Evolutionary conservation across 225 moss, liverwort and hornwort species (phyloP), one percentile per base, ranked within the genome.

Genomic region (Physcomitrium patens): DNA sequence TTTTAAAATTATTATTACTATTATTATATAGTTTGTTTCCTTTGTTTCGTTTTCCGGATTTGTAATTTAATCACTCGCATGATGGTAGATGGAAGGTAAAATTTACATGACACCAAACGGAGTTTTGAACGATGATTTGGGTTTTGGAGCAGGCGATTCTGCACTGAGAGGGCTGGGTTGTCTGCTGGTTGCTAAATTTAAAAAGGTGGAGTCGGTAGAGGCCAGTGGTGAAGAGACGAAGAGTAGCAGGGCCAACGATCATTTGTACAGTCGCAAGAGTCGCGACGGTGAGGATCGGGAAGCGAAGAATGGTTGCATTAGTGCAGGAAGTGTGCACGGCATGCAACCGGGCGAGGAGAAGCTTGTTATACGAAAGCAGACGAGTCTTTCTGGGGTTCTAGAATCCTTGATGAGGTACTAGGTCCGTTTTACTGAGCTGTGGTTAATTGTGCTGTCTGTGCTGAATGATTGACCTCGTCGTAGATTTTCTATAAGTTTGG

Each of bases 361-460:
- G 55, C 59, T 75, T 74, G 84, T 74, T 69, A 52, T 69, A 80
- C 75, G 71, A 54, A 80, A 79, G 70, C 82, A 78, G 79, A 63
- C 80, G 45, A 80, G 67, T 78, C 82, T 87, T 77, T 79, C 82
- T 58, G 82, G 72, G 75, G 80, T 87, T 69, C 72, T 87, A 85
- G 80, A 82, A 55, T 87, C 85, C 62, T 75, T 87, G 69, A 85
- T 87, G 69, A 87, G 87, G 87, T 87, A 82, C 73, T 66, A 54
- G 61, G 76, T 72, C 58, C 28, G 68, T 76, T 79, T 42, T 55
- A 67, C 67, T 67, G 67, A 62, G 13, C 60, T 75, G 23, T 41
- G 43, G 49, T 49, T 56, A 57, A 3, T 44, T 50, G n/a, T 43
- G 50, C 41, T 50, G 17, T 15, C 49, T 18, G 47, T 65, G 24